Evolutionary conservation across 1,284 basidiomycete species (phyloP).

Genomic region (Bothia castanella): DNA sequence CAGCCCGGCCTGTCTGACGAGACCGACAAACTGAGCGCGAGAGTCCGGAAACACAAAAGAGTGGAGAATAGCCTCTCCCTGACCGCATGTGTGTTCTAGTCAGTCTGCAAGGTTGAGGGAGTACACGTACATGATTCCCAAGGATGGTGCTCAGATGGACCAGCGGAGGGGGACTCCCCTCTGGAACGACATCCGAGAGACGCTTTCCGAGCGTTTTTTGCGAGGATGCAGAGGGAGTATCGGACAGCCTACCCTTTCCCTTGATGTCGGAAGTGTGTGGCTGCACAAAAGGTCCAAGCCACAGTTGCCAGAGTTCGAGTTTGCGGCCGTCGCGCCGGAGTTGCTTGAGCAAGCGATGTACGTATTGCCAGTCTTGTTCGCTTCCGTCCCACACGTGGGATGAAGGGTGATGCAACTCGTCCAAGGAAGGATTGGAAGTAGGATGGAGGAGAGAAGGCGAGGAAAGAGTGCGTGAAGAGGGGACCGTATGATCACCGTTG

Average conservation of each 20-base stretch:
- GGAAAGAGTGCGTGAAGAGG: too few species aligned
- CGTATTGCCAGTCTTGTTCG: constrained; percentile 60
- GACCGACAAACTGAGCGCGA: constrained; percentile 54
- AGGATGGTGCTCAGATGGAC: constrained; percentile 50
- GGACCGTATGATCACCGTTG: background rate
- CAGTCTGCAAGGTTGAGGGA: constrained; percentile 2
- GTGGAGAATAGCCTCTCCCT: constrained; percentile 55
- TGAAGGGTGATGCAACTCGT: constrained; percentile 31
- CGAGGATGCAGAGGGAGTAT: constrained; percentile 35
- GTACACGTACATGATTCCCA: constrained; percentile 52
- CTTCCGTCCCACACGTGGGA: constrained; percentile 43
- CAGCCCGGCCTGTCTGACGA: constrained; percentile 48
- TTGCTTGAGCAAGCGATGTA: constrained; percentile 48
- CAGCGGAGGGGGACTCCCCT: constrained; percentile 34
- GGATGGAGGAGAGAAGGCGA: constrained; percentile 9
- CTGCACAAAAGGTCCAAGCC: constrained; percentile 43
- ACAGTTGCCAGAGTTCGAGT: constrained; percentile 67
- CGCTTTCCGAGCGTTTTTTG: constrained; percentile 19
- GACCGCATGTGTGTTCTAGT: constrained; percentile 5
- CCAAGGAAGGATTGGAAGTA: constrained; percentile 7
- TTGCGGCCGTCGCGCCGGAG: constrained; percentile 63
- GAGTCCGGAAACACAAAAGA: constrained; percentile 70
- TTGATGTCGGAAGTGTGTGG: constrained; percentile 18
- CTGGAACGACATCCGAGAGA: constrained; percentile 9
- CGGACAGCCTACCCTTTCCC: constrained; percentile 39